Base-by-base conservation (phyloP, 805 yeast species). In the Ogataea saltuana region DNA sequence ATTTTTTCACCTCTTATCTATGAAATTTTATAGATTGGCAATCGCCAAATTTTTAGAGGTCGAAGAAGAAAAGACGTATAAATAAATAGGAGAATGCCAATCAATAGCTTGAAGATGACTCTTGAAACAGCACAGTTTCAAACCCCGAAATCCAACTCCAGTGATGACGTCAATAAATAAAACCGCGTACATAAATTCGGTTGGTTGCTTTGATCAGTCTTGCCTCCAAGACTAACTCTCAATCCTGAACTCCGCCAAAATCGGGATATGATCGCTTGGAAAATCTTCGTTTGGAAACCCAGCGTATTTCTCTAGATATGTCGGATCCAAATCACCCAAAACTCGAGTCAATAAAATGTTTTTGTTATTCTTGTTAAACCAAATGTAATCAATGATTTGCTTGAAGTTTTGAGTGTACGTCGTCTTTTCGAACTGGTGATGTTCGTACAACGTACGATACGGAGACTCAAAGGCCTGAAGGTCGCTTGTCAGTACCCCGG, bases 341-440 rank as follows among this genome's bases (percentile, higher is more conserved):
- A 76, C 71, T 40, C 69, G 68, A 1, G 68, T 54, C 16, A 75
- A 60, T 33, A 61, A 55, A 18, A 79, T 57, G 33, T 68, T 70
- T 15, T 51, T 48, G 38, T 48, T 48, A 9, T 60, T 50, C 12
- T 62, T 59, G 42, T 73, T 72, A 51, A 65, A 75, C 80, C 82
- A 79, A 5, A 80, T 74, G 51, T 79, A 80, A 55, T 80, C 85
- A 34, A 80, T 76, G 2, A 78, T 70, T 8, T 75, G 76, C 34
- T 72, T 72, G 42, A 75, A 62, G 42, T 74, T 69, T 6, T 69
- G 69, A 0, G 83, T 74, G 50, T 69, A 77, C 27, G 78, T 75
- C 1, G 80, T 74, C 30, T 56, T 52, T 3, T 43, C 48, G 43
- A 64, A 62, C 17, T 38, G 16, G 1, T 52, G 45, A 2, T 45